Evolutionary conservation across 352 stramenopile genomes (phyloP).

Genomic region (Pythium periplocum): DNA sequence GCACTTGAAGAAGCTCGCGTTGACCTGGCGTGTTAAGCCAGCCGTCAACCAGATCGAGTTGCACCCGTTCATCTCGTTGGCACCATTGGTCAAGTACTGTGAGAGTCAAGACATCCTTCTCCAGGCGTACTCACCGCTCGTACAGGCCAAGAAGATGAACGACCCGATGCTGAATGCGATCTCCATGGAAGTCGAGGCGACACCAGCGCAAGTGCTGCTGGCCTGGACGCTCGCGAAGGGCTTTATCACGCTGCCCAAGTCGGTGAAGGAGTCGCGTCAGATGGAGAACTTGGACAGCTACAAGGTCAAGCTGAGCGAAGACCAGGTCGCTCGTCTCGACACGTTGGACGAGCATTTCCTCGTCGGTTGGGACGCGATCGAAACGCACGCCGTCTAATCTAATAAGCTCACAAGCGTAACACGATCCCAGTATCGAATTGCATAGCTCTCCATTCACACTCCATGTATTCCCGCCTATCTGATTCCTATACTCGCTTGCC

Average conservation of each 20-base stretch:
- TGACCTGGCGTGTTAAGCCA: conserved; percentile 22
- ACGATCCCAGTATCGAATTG: too few species aligned
- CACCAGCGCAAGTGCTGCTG: conserved; percentile 31
- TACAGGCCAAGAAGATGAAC: conserved; percentile 16
- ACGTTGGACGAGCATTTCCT: conserved; percentile 18
- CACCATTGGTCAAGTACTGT: conserved; percentile 37
- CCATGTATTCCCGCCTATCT: too few species aligned
- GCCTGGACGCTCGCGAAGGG: conserved; percentile 27
- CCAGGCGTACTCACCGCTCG: conserved; percentile 28
- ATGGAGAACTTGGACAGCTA: conserved; percentile 27
- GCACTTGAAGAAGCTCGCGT: conserved; percentile 64
- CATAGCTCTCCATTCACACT: too few species aligned
- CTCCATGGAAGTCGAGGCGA: conserved; percentile 10
- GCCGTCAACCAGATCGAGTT: conserved; percentile 59
- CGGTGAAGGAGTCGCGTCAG: conserved; percentile 21
- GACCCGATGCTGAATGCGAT: conserved; percentile 20
- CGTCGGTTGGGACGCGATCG: conserved; percentile 24
- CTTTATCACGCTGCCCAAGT: conserved; percentile 37
- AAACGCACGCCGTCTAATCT: conserved; percentile 13
- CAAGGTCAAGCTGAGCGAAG: conserved; percentile 13
- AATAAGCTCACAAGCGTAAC: too few species aligned
- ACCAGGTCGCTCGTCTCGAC: conserved; percentile 21
- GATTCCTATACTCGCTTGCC: conserved; percentile 31
- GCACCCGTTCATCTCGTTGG: conserved; percentile 35
- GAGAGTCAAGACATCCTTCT: conserved; percentile 14